These are phyloP conservation scores for Hapsidospora chrysogenum DNA, from an alignment of 495 filamentous ascomycete species.

Conservation along the genomic window DNA sequence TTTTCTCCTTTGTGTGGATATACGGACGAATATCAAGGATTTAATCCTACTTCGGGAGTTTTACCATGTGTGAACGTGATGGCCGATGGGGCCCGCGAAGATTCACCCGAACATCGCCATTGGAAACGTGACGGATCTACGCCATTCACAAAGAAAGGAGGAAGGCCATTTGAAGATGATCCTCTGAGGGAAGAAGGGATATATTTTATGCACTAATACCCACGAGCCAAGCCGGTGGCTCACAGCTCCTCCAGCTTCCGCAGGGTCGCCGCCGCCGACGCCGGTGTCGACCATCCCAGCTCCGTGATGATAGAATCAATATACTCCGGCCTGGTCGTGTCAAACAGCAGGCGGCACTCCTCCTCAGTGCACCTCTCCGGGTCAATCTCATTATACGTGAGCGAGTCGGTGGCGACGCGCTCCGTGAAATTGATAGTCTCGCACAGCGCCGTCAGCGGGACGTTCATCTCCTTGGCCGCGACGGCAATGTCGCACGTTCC, in stretches of 20 bases:
- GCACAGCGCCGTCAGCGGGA: conserved; percentile 80
- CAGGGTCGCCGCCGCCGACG: conserved; percentile 47
- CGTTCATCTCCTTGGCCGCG: conserved; percentile 52
- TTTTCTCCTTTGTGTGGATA: no score
- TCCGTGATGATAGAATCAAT: conserved; percentile 84
- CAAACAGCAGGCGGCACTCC: conserved; percentile 75
- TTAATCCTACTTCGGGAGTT: no score
- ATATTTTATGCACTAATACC: no score
- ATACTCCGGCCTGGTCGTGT: conserved; percentile 82
- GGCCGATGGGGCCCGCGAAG: no score
- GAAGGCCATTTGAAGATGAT: no score
- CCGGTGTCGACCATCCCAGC: conserved; percentile 73
- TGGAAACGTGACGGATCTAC: no score
- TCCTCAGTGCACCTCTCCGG: conserved; percentile 34
- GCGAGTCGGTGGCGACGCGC: conserved; percentile 72
- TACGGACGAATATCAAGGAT: no score
- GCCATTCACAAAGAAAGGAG: no score
- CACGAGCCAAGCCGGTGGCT: no score
- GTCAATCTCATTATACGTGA: conserved; percentile 86
- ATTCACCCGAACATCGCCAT: no score
- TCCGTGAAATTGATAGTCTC: conserved; percentile 93
- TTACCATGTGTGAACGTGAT: no score
- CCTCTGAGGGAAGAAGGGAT: no score
- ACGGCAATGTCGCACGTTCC: conserved; percentile 85
- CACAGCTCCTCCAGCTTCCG: conserved; percentile 29